Base-by-base conservation (phyloP, 1,139 yeast species). In the Scheffersomyces titani region DNA sequence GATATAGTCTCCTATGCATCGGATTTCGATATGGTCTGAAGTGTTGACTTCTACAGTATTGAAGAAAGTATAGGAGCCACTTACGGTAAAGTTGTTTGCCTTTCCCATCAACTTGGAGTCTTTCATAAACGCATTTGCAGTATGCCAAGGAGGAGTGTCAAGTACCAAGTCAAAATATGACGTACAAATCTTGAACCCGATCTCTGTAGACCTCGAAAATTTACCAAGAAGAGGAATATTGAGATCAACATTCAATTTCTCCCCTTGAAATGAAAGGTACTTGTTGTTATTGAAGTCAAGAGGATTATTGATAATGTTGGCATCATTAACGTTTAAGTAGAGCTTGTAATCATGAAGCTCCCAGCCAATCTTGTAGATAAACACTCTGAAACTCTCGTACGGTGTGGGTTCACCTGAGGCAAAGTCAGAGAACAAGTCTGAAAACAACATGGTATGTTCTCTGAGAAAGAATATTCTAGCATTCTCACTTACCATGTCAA, bases 101-200 rank as follows among this genome's bases (percentile, higher is more conserved):
- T 86, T 76, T 0, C 97, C 98, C 57, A 78, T 69, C 36, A 88
- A 75, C 50, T 83, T 85, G 19, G 85, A 82, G 30, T 81, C 78
- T 53, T 80, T 81, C 74, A 89, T 71, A 63, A 93, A 94, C 52
- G 90, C 88, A 61, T 87, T 83, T 19, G 87, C 76, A 0, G 98
- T 92, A 67, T 92, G 96, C 97, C 98, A 94, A 0, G 94, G 89
- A 0, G 98, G 98, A 0, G 96, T 85, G 58, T 87, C 89, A 5
- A 93, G 71, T 0, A 83, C 76, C 52, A 93, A 67, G 54, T 87
- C 83, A 63, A 92, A 85, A 54, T 73, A 73, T 0, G 92, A 86
- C 0, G 97, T 89, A 47, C 64, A 63, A 1, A 92, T 64, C 0
- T 72, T 70, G 63, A 82, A 91, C 5, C 80, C 74, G 19, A 91